Evolutionary conservation across 768 basidiomycete genomes (phyloP).

Genomic region (Mycena filopes): DNA sequence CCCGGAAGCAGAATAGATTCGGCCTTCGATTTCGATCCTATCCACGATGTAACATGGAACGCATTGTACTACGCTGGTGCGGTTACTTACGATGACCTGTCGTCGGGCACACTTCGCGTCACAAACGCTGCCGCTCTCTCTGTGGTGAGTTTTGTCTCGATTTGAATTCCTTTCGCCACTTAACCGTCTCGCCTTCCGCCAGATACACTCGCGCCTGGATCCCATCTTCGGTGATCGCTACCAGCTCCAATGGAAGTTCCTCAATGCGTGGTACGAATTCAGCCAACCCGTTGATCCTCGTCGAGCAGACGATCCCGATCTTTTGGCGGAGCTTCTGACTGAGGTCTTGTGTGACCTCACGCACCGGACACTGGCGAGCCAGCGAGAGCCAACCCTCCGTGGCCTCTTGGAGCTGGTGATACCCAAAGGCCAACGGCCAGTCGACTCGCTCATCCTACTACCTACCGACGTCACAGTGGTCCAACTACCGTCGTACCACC

Average conservation of each 20-base stretch:
- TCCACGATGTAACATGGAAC: constrained; percentile 11
- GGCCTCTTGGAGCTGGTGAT: constrained; percentile 25
- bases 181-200: not conserved
- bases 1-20: not conserved
- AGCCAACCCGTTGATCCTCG: no score
- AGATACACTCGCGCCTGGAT: constrained; percentile 22
- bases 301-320: not conserved
- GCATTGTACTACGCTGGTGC: constrained; percentile 13
- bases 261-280: not conserved
- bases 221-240: not conserved
- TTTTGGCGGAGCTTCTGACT: not conserved
- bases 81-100: constrained; percentile 2
- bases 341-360: constrained; percentile 10
- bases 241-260: not conserved
- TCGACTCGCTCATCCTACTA: not conserved
- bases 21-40: not conserved
- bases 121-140: constrained; percentile 1
- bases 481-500: not conserved
- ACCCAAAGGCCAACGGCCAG: not conserved
- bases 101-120: not conserved
- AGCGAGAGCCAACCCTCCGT: constrained; percentile 13
- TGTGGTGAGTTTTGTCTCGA: not conserved
- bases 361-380: not conserved
- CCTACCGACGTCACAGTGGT: not conserved
- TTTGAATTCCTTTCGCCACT: not conserved